Evolutionary conservation across 2,329 filamentous ascomycete genomes (phyloP), one percentile per base, ranked within the genome.

Genomic region (Corynespora cassiicola): DNA sequence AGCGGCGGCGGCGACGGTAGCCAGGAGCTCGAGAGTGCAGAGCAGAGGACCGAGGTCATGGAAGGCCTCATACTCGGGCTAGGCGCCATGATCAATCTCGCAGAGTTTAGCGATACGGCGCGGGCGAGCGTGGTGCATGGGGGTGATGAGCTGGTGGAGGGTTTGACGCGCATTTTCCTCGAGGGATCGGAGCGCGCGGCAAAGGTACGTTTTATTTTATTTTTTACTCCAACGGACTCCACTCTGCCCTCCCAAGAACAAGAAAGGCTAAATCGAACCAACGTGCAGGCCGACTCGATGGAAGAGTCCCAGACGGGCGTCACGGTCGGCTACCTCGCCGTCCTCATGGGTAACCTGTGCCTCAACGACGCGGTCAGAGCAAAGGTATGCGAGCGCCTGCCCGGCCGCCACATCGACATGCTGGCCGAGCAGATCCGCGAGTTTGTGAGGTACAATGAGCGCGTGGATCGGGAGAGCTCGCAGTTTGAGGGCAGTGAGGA

Each of bases 11-110:
- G n/a, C n/a, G n/a, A n/a, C n/a, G n/a, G n/a, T n/a, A n/a, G n/a
- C n/a, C n/a, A n/a, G n/a, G 51, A 69, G 15, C 42, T 65, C 5
- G 66, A 71, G 19, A n/a, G n/a, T n/a, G 75, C 80, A n/a, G 75
- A 76, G 33, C 73, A 74, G 7, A 69, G 86, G 7, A 73, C 84
- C 9, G 54, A 65, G 21, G 50, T 63, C 39, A 71, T 91, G 36
- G 86, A 95, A 51, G 79, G 82, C 31, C 76, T 96, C 10, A 80
- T 96, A 31, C 76, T 96, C 26, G 80, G 88, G 35, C 74, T 96
- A 24, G 91, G 90, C 1, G 82, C 89, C 15, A 80, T 92, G 68
- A 95, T 95, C 66, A 96, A 96, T 58, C 80, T 96, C 37, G 81
- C 88, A 7, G 90, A 96, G 63, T 85, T 89, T 60, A 90, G 84